Percentiles rank a stretch among this genome's conserved stretches.
Evolutionary conservation across 768 basidiomycete species (phyloP).

Genomic region (Kwoniella dendrophila): DNA sequence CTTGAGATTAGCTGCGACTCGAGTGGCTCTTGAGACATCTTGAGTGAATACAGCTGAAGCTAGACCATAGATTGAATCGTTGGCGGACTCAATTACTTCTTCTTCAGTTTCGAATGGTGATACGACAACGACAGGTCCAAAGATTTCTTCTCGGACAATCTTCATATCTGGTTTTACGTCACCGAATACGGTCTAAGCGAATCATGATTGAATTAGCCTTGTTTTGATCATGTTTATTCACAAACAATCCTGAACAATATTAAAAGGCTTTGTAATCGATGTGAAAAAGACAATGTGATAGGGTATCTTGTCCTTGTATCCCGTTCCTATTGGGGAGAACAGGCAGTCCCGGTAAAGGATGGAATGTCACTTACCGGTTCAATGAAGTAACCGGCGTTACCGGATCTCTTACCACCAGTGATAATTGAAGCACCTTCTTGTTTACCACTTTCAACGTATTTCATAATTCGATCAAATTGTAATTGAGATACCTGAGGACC

Average conservation of each 20-base stretch:
- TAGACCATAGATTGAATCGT: slow-evolving; percentile 84
- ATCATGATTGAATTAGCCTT: not conserved
- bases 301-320: too few relatives aligned
- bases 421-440: slow-evolving; percentile 68
- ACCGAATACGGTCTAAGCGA: slow-evolving; percentile 67
- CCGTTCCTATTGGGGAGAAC: slow-evolving; percentile 4
- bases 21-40: slow-evolving; percentile 73
- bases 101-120: slow-evolving; percentile 86
- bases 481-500: slow-evolving; percentile 74
- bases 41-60: slow-evolving; percentile 76
- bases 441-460: slow-evolving; percentile 76
- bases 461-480: slow-evolving; percentile 63
- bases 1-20: slow-evolving; percentile 71
- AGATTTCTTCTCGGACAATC: slow-evolving; percentile 88
- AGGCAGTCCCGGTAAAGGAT: not conserved
- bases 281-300: not conserved
- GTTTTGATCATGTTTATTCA: not conserved
- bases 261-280: not conserved
- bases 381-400: slow-evolving; percentile 81
- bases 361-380: slow-evolving; percentile 52
- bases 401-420: slow-evolving; percentile 68
- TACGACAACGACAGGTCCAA: slow-evolving; percentile 87
- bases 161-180: slow-evolving; percentile 71
- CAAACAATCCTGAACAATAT: not conserved
- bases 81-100: slow-evolving; percentile 69